Conservation (phyloP, 768 basidiomycete species). For the Lentinula guzmanii region DNA sequence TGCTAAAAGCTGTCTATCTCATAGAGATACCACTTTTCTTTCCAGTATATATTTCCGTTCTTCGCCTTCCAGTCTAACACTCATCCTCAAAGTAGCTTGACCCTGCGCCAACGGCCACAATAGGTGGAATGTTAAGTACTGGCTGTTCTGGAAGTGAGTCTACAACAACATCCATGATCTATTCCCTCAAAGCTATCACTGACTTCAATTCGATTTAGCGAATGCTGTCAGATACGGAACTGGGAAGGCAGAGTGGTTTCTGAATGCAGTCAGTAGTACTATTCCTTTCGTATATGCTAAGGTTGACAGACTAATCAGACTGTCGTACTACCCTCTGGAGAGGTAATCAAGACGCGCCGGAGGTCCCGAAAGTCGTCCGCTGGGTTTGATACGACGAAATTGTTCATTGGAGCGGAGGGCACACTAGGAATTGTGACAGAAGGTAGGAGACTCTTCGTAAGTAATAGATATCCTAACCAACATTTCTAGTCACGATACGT, state of each 20-base stretch:
- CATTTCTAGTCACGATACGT: not conserved
- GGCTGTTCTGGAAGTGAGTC: constrained; percentile 77
- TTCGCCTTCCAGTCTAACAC: not conserved
- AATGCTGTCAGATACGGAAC: constrained; percentile 86
- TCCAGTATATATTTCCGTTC: constrained; percentile 41
- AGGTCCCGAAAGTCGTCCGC: constrained; percentile 81
- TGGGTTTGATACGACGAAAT: constrained; percentile 79
- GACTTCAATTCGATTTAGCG: constrained; percentile 26
- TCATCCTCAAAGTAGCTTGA: constrained; percentile 45
- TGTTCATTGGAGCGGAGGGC: constrained; percentile 79
- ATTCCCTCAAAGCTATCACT: not conserved
- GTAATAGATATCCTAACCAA: not conserved
- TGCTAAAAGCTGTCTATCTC: not conserved
- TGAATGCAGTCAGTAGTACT: constrained; percentile 61
- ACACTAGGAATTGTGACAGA: constrained; percentile 90
- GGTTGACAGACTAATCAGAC: not conserved
- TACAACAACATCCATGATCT: constrained; percentile 1
- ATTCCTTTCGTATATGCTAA: not conserved
- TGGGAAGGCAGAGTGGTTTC: constrained; percentile 85
- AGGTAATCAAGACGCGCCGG: constrained; percentile 84
- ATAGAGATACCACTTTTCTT: constrained; percentile 76
- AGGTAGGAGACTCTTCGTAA: constrained; percentile 28
- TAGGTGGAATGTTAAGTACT: constrained; percentile 83
- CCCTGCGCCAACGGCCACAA: constrained; percentile 75
- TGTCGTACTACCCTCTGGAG: constrained; percentile 52